phyloP scores from a whole-genome alignment of 352 stramenopile genomes.

The Globisporangium solare region DNA sequence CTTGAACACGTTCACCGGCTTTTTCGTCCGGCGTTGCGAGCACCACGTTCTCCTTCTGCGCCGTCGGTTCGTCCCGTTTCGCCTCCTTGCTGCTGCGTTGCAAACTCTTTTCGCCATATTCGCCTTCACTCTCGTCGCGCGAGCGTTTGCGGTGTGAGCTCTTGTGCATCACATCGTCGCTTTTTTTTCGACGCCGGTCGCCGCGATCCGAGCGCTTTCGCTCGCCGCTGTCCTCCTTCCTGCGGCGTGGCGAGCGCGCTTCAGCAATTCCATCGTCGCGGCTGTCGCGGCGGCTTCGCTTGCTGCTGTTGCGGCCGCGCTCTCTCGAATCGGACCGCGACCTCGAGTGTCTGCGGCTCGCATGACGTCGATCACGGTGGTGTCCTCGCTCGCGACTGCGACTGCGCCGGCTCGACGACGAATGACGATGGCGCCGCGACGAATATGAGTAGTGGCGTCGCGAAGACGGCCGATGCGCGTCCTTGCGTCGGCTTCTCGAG shows the following conservation, averaged over 20 bases:
- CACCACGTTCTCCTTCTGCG: not conserved
- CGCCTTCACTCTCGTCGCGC: slow-evolving; percentile 3
- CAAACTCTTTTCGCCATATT: not conserved
- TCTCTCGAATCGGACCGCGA: slow-evolving; percentile 19
- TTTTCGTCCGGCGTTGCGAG: not conserved
- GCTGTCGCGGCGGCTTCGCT: slow-evolving; percentile 15
- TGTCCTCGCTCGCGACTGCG: slow-evolving; percentile 12
- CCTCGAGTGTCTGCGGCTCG: slow-evolving; percentile 3
- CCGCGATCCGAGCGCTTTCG: not conserved
- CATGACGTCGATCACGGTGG: slow-evolving; percentile 8
- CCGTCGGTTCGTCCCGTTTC: not conserved
- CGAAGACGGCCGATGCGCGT: not conserved
- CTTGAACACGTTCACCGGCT: not conserved
- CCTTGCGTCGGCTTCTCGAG: slow-evolving; percentile 3
- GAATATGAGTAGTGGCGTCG: slow-evolving; percentile 1
- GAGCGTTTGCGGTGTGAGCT: slow-evolving; percentile 11
- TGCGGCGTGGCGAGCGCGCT: slow-evolving; percentile 11
- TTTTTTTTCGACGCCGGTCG: slow-evolving; percentile 10
- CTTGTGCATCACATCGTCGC: not conserved
- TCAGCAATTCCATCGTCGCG: slow-evolving; percentile 14
- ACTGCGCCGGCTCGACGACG: slow-evolving; percentile 12
- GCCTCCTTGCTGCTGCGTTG: not conserved
- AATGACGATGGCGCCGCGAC: slow-evolving; percentile 7
- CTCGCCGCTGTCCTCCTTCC: slow-evolving; percentile 12
- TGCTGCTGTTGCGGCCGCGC: slow-evolving; percentile 19